Evolutionary conservation across 2,329 filamentous ascomycete species (phyloP).

Genomic region (Verticillium dahliae): DNA sequence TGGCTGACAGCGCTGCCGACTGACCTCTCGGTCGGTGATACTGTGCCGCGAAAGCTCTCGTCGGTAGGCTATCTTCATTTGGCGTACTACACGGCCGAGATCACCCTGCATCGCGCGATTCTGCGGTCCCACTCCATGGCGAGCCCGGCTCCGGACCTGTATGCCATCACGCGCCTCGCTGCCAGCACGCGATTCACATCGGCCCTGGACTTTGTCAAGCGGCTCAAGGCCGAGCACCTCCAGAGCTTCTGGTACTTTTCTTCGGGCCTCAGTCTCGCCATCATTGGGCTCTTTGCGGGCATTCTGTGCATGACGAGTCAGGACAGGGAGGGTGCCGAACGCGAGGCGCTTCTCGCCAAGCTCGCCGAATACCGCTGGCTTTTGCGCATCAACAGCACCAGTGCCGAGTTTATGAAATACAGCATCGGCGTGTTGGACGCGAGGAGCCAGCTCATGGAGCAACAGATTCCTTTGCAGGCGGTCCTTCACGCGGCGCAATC

Average conservation of each 20-base stretch:
- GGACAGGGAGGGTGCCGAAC: background rate
- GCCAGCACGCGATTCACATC: conserved; percentile 22
- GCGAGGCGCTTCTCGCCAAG: conserved; percentile 6
- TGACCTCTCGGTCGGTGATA: conserved; percentile 32
- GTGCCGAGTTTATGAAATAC: conserved; percentile 10
- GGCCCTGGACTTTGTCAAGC: conserved; percentile 27
- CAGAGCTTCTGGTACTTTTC: conserved; percentile 33
- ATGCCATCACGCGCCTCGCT: conserved; percentile 11
- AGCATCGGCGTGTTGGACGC: conserved; percentile 8
- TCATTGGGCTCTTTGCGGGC: conserved; percentile 22
- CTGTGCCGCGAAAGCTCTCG: conserved; percentile 27
- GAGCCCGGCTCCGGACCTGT: conserved; percentile 3
- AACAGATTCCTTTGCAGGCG: conserved; percentile 1
- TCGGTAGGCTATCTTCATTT: conserved; percentile 33
- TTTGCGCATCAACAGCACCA: conserved; percentile 6
- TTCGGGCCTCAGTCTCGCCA: conserved; percentile 22
- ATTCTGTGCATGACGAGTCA: conserved; percentile 15
- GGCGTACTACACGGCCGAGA: conserved; percentile 35
- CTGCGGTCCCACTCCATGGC: conserved; percentile 21
- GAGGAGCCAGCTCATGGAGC: conserved; percentile 5
- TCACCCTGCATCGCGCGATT: conserved; percentile 34
- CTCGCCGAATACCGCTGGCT: conserved; percentile 12
- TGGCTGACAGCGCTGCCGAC: conserved; percentile 38
- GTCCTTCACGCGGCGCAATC: background rate
- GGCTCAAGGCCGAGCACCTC: conserved; percentile 27